Conservation (phyloP, 2,329 filamentous ascomycete species). For the Leptoxyphium fumago region DNA sequence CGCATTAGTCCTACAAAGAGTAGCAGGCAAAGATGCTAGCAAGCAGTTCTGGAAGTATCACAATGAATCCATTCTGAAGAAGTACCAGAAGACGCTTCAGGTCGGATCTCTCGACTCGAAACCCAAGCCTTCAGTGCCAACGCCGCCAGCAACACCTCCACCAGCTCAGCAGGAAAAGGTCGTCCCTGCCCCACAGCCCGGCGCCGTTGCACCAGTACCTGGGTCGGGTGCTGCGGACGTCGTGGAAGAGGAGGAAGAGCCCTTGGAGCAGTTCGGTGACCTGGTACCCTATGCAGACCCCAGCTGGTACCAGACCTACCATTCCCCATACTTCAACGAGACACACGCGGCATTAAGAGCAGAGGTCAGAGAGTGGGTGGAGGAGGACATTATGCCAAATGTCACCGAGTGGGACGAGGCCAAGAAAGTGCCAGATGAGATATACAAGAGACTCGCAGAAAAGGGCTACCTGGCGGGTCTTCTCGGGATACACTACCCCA, state of each 20-base stretch:
- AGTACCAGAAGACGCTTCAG: constrained; percentile 66
- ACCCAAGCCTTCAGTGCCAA: constrained; percentile 37
- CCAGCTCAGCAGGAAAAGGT: constrained; percentile 32
- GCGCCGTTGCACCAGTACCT: constrained; percentile 29
- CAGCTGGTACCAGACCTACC: constrained; percentile 57
- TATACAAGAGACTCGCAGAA: constrained; percentile 93
- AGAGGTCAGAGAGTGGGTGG: constrained; percentile 86
- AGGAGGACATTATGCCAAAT: constrained; percentile 74
- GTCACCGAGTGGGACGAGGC: constrained; percentile 96
- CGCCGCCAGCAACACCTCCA: constrained; percentile 35
- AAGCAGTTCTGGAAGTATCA: constrained; percentile 62
- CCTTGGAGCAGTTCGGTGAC: constrained; percentile 71
- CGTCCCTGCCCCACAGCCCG: constrained; percentile 45
- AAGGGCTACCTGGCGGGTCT: constrained; percentile 88
- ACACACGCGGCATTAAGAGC: constrained; percentile 79
- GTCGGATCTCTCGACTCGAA: constrained; percentile 82
- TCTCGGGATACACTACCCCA: constrained; percentile 69
- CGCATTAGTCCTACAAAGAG: constrained; percentile 43
- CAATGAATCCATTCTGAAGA: constrained; percentile 66
- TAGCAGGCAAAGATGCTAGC: constrained; percentile 51
- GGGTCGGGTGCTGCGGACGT: constrained; percentile 20
- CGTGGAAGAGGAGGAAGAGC: constrained; percentile 41
- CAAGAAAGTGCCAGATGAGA: constrained; percentile 70
- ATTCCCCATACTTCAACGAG: constrained; percentile 94
- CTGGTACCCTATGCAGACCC: constrained; percentile 87